Evolutionary conservation across 768 basidiomycete species (phyloP), one percentile per base, ranked within the genome.

Genomic region (Kwoniella bestiolae): DNA sequence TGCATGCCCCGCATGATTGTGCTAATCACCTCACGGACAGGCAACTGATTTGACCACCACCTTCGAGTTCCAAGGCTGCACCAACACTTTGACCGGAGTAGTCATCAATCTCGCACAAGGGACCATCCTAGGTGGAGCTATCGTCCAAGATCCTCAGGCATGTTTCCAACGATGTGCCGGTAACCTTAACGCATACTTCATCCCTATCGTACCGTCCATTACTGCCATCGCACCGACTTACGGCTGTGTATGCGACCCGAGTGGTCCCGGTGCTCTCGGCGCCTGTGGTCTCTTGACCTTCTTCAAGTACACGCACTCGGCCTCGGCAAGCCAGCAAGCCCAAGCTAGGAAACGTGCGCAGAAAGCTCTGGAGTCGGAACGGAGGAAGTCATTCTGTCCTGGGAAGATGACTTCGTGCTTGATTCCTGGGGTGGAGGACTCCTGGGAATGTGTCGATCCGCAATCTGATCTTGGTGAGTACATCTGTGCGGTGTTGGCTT

Each of bases 371-470:
- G 38, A 52, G 3, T 29, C 47, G 28, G 35, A 16, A 25, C 21
- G 60, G 16, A 26, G 49, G 16, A 61, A 53, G 29, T 50, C 32
- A 7, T 61, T 61, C 38, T 61, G 60, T 38, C 60, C 60, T 3
- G 47, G 47, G 11, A 25, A n/a, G 25, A 61, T 61, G 60, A 38
- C 18, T 14, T 26, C 49, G 18, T 61, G 60, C 26, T 50, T 25
- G n/a, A 38, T 61, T 0, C 60, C 60, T 23, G 60, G 60, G 1
- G 60, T 61, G 12, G 32, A 35, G 12, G 50, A 61, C 21, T 35
- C 60, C 16, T 61, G 60, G 60, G 60, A 61, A 44, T 61, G 60
- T 52, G 38, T 61, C 26, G 60, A 61, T 50, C 26, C 60, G 5
- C 14, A 35, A 14, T 51, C 60, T 38, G 60, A 61, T 52, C 60